Evolutionary conservation across 2,329 filamentous ascomycete species (phyloP), one percentile per base, ranked within the genome.

Genomic region (Fusarium chuoi): DNA sequence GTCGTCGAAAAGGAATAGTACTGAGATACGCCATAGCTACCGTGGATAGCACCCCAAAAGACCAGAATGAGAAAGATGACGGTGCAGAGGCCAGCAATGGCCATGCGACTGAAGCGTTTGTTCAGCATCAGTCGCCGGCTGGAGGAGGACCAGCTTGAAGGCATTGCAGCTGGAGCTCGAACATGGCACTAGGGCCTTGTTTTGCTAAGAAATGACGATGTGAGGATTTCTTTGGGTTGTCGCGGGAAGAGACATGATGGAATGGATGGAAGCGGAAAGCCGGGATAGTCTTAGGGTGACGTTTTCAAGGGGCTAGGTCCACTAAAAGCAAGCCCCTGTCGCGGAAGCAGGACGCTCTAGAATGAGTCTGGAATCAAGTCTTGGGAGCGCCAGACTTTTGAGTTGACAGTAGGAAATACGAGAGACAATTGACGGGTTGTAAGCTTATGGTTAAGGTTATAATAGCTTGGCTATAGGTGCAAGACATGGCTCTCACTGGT

Each of bases 41-140:
- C 75, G 26, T 77, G 75, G 24, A 79, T 75, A 51, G 39, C 64
- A 30, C 73, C 62, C 77, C 76, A 79, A 36, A 80, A 74, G 51
- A 77, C 65, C 54, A 78, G 68, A 59, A 76, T 73, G 41, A 62
- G 59, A 65, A 80, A 64, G 63, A 77, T 15, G 58, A 78, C 26
- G 61, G 77, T 74, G 58, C 72, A 68, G 8, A 76, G 61, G 30
- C 73, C 71, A 46, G 71, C 57, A 63, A 80, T 64, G 65, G 74
- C 67, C 68, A 80, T 77, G 74, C 80, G 80, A 69, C 75, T 77
- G 70, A 81, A 73, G 59, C 80, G 79, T 66, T 79, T 81, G 76
- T 80, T 81, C 44, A 80, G 70, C 73, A 75, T 75, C 63, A 79
- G 51, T 71, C 76, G 74, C 68, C 75, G 73, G 75, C 77, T 65